These are phyloP conservation scores for Penicillium herquei DNA, from an alignment of 495 filamentous ascomycete species.

Conservation along the genomic window DNA sequence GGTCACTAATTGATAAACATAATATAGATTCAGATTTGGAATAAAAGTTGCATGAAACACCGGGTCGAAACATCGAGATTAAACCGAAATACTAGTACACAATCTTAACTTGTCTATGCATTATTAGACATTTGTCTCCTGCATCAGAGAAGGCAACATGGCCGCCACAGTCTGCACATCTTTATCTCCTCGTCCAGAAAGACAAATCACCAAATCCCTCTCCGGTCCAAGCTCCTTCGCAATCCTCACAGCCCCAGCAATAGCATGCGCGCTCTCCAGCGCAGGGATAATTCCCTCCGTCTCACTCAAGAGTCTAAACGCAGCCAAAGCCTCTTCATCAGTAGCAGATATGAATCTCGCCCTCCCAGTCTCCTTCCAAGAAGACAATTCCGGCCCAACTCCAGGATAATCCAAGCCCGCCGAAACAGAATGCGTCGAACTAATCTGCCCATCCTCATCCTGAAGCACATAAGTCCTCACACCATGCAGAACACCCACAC, in stretches of 20 bases:
- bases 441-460: slow-evolving; percentile 84
- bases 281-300: slow-evolving; percentile 94
- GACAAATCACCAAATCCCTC: slow-evolving; percentile 84
- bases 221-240: slow-evolving; percentile 86
- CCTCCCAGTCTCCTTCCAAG: slow-evolving; percentile 83
- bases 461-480: slow-evolving; percentile 93
- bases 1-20: too few species aligned
- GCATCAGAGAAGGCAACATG: slow-evolving; percentile 49
- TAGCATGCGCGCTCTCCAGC: slow-evolving; percentile 85
- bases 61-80: too few species aligned
- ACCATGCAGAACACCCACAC: slow-evolving; percentile 89
- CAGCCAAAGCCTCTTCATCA: slow-evolving; percentile 81
- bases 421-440: slow-evolving; percentile 88
- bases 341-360: slow-evolving; percentile 90
- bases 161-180: slow-evolving; percentile 97
- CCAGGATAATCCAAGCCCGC: slow-evolving; percentile 95
- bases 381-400: slow-evolving; percentile 83
- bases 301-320: slow-evolving; percentile 77
- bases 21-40: too few species aligned
- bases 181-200: slow-evolving; percentile 91
- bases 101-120: too few species aligned
- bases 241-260: slow-evolving; percentile 83
- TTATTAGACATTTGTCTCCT: not conserved
- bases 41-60: too few species aligned
- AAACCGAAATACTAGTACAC: too few species aligned